Base-by-base conservation (phyloP, 1,139 yeast species). In the Wickerhamomyces sp. region DNA sequence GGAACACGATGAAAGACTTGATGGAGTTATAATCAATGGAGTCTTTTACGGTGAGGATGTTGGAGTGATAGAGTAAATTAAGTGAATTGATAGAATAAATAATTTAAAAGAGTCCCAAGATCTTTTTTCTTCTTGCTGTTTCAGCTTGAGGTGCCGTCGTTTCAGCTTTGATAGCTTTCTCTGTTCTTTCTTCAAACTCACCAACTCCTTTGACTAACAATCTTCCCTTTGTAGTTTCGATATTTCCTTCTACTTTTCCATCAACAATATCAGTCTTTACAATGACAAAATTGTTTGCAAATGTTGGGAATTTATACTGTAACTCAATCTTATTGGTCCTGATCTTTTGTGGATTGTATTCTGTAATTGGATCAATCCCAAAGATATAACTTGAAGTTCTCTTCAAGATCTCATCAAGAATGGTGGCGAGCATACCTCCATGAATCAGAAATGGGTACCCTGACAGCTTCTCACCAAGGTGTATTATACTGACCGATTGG, bases 401-500 rank as follows among this genome's bases (percentile, higher is more conserved):
- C 38, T 75, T 78, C 61, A 78, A 70, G 4, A 84, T 68, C 44
- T 88, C 96, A 52, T 85, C 93, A 39, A 87, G 63, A 12, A 89
- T 62, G 0, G 95, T 81, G 8, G 94, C 95, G 25, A 89, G 59
- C 28, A 89, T 75, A 0, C 97, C 97, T 4, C 97, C 97, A 54
- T 89, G 97, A 1, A 87, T 72, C 25, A 89, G 64, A 47, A 85
- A 78, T 1, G 96, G 96, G 54, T 82, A 88, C 3, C 97, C 97
- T 31, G 93, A 79, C 24, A 88, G 61, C 42, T 72, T 72, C 52
- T 81, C 76, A 0, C 97, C 97, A 33, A 83, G 70, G 55, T 87
- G 95, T 19, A 86, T 68, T 4, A 83, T 68, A 0, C 87, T 72
- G 1, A 84, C 70, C 0, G 82, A 70, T 41, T 85, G 81, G 39